Conservation (phyloP, 176 grass and related monocot species). For the Eragrostis curvula region DNA sequence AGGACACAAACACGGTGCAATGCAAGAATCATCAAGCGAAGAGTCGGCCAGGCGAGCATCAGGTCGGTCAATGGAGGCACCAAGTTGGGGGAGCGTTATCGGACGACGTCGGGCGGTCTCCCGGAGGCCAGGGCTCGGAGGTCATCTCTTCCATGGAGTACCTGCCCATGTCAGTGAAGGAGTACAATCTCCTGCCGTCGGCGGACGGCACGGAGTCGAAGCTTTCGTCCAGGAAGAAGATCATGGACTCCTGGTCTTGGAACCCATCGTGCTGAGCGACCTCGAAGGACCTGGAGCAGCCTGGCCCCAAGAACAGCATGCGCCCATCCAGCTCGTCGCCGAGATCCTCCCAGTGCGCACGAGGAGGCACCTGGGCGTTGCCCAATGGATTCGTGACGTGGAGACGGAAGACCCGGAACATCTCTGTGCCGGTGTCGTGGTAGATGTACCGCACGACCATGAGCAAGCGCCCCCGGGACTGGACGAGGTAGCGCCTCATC, state of each 20-base stretch:
- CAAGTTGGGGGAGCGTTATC: constrained; percentile 45
- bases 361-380: not conserved
- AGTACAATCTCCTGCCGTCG: constrained; percentile 15
- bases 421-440: constrained; percentile 2
- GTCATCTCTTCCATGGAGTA: constrained; percentile 8
- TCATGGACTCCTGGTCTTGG: constrained; percentile 9
- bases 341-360: constrained; percentile 12
- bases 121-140: constrained; percentile 30
- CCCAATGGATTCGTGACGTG: not conserved
- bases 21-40: constrained; percentile 12
- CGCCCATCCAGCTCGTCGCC: constrained; percentile 20
- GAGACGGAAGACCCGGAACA: constrained; percentile 40
- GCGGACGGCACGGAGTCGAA: not conserved
- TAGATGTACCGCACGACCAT: constrained; percentile 50
- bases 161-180: constrained; percentile 52
- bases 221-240: constrained; percentile 53
- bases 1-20: constrained; percentile 17
- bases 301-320: constrained; percentile 50
- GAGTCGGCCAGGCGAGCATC: not conserved
- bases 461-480: constrained; percentile 37
- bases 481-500: constrained; percentile 44
- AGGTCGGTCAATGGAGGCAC: constrained; percentile 55
- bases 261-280: constrained; percentile 25
- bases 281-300: constrained; percentile 52
- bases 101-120: not conserved